Evolutionary conservation across 1,284 basidiomycete genomes (phyloP), one percentile per base, ranked within the genome.

Genomic region (Rugosomyces carneus): DNA sequence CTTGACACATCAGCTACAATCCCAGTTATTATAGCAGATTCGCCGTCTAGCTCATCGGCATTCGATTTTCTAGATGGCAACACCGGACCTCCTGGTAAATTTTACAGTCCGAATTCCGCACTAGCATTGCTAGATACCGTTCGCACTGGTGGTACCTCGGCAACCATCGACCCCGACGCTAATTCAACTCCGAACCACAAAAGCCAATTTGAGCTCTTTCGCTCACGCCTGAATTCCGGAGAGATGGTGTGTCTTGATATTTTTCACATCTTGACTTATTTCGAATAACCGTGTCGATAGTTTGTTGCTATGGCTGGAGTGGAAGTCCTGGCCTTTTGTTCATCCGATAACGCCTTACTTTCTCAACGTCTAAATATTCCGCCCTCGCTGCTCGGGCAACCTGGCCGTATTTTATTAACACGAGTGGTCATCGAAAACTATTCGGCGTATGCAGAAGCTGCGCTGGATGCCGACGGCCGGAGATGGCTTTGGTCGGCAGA

Each of bases 311-410:
- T 75, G 52, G 68, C 67, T 24, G 76, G 72, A 3, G 54, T 58
- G 24, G 69, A 72, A 39, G 62, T 77, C 15, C 64, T 80, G 24
- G 75, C 71, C 5, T 71, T 81, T 50, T 80, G 73, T 45, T 73
- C 76, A 11, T 74, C 78, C 7, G 65, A 66, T 45, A 75, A 71
- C 47, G 42, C 55, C 13, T 52, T 63, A 20, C 59, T 76, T 21
- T 61, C 66, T 18, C 70, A 75, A 51, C 68, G 68, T 40, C 63
- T 83, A 37, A 72, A 73, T 50, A 57, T 73, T 1, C 65, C 69
- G 3, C 45, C 66, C 7, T 50, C 56, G 26, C 58, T 72, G 11
- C 56, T 65, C 32, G 60, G 60, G 7, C 54, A 56, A 5, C 48
- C 60, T 6, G 60, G 58, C 16, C 59, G 59, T 44, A 50, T 72